Conservation (phyloP, 2,329 filamentous ascomycete genomes). For the Aureobasidium namibiae region DNA sequence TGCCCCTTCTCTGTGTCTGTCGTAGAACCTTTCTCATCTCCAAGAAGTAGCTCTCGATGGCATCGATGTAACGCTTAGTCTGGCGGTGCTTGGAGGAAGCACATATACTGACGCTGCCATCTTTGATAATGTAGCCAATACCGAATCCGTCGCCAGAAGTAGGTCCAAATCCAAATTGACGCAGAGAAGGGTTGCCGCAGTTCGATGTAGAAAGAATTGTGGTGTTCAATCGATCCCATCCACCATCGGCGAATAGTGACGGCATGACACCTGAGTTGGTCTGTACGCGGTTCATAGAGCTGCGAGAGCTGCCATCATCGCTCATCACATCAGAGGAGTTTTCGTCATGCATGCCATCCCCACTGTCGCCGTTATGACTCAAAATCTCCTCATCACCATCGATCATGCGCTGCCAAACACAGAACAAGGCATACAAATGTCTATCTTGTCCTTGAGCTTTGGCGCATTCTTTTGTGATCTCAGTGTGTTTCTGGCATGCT, state of each 20-base stretch:
- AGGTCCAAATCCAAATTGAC: conserved; percentile 94
- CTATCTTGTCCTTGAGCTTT: conserved; percentile 88
- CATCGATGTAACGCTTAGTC: conserved; percentile 82
- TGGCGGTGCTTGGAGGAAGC: conserved; percentile 90
- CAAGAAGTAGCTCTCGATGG: conserved; percentile 79
- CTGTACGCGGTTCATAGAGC: conserved; percentile 40
- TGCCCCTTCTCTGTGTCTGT: conserved; percentile 53
- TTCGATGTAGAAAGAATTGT: conserved; percentile 97
- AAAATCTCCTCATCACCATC: conserved; percentile 60
- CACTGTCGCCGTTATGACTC: conserved; percentile 39
- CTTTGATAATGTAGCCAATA: conserved; percentile 98
- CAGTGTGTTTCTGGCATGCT: conserved; percentile 75
- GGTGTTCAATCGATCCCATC: conserved; percentile 92
- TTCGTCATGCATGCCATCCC: conserved; percentile 49
- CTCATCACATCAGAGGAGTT: conserved; percentile 36
- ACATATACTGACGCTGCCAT: conserved; percentile 82
- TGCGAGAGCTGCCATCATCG: conserved; percentile 41
- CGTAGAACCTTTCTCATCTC: conserved; percentile 81
- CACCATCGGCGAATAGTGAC: conserved; percentile 73
- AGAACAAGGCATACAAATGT: conserved; percentile 89
- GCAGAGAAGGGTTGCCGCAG: conserved; percentile 88
- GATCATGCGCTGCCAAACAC: conserved; percentile 83
- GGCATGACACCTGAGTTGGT: conserved; percentile 54
- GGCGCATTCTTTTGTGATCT: conserved; percentile 72
- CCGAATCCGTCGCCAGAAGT: conserved; percentile 91